Conservation (phyloP, 768 basidiomycete genomes). For the Ephemerocybe angulata region DNA sequence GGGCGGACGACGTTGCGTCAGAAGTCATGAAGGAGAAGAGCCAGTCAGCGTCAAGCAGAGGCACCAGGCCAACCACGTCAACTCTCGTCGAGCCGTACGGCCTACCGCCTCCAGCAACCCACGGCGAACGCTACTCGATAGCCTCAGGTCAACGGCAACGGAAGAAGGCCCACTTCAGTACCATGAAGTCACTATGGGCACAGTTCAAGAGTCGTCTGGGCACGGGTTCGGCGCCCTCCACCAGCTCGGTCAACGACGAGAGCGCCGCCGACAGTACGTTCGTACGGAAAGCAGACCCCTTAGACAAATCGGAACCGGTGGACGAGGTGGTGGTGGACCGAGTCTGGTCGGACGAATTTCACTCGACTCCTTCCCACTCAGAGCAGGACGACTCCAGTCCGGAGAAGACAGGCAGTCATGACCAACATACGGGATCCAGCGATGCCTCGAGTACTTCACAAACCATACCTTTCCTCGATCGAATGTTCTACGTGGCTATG, state of each 20-base stretch:
- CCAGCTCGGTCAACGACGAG: slow-evolving; percentile 49
- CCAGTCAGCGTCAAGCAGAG: background rate
- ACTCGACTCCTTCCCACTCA: slow-evolving; percentile 49
- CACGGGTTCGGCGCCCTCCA: slow-evolving; percentile 53
- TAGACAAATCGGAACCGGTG: slow-evolving; percentile 34
- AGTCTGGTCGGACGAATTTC: slow-evolving; percentile 58
- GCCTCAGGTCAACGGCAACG: slow-evolving; percentile 22
- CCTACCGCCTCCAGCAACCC: slow-evolving; percentile 43
- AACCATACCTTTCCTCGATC: slow-evolving; percentile 45
- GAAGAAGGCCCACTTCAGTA: slow-evolving; percentile 38
- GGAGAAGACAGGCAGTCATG: slow-evolving; percentile 49
- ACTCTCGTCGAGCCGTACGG: slow-evolving; percentile 25
- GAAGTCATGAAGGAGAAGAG: background rate
- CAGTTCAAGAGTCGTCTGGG: slow-evolving; percentile 53
- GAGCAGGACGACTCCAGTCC: slow-evolving; percentile 43
- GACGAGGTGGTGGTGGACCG: slow-evolving; percentile 78
- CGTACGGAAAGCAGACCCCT: slow-evolving; percentile 20
- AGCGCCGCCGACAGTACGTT: slow-evolving; percentile 41
- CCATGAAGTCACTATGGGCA: slow-evolving; percentile 43
- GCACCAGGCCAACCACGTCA: slow-evolving; percentile 20
- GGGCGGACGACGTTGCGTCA: slow-evolving; percentile 1
- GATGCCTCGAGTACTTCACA: slow-evolving; percentile 28
- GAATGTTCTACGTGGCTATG: slow-evolving; percentile 50
- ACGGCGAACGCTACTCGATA: slow-evolving; percentile 11
- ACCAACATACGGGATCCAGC: slow-evolving; percentile 26